Conservation (phyloP, 2,329 filamentous ascomycete genomes). For the Diaporthe nobilis region DNA sequence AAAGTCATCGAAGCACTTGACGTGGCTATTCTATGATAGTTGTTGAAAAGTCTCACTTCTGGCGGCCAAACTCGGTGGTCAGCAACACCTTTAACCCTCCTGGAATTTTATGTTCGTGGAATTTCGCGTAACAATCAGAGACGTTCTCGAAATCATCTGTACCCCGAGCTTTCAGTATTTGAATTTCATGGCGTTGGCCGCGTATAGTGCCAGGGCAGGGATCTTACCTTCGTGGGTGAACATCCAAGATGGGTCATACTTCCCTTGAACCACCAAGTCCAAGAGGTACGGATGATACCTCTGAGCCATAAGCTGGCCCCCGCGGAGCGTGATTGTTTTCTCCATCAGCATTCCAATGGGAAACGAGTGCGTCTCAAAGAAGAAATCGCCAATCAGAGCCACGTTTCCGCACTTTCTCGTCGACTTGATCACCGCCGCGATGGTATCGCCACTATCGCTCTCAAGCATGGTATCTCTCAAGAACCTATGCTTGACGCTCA, state of each 20-base stretch:
- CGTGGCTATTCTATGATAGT: not conserved
- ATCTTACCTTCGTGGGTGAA: constrained; percentile 3
- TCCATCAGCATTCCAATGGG: constrained; percentile 7
- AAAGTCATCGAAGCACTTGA: not conserved
- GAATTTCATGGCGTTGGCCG: not conserved
- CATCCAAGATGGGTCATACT: constrained; percentile 11
- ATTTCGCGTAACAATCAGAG: constrained; percentile 1
- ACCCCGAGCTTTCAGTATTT: not conserved
- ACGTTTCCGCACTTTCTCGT: constrained; percentile 4
- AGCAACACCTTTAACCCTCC: not conserved
- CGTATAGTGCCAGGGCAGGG: too few species aligned
- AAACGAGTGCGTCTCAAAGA: not conserved
- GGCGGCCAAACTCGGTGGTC: not conserved
- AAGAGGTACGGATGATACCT: not conserved
- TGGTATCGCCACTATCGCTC: not conserved
- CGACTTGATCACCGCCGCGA: not conserved
- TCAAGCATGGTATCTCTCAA: constrained; percentile 8
- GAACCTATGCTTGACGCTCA: not conserved
- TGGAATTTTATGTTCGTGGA: constrained; percentile 1
- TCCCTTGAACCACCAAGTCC: constrained; percentile 8
- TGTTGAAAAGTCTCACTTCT: not conserved
- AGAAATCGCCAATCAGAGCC: constrained; percentile 6
- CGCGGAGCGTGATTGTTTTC: constrained; percentile 4
- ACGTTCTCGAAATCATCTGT: constrained; percentile 18
- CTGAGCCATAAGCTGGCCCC: constrained; percentile 1